Evolutionary conservation across 2,329 filamentous ascomycete genomes (phyloP).

Genomic region (Trichoderma arundinaceum): DNA sequence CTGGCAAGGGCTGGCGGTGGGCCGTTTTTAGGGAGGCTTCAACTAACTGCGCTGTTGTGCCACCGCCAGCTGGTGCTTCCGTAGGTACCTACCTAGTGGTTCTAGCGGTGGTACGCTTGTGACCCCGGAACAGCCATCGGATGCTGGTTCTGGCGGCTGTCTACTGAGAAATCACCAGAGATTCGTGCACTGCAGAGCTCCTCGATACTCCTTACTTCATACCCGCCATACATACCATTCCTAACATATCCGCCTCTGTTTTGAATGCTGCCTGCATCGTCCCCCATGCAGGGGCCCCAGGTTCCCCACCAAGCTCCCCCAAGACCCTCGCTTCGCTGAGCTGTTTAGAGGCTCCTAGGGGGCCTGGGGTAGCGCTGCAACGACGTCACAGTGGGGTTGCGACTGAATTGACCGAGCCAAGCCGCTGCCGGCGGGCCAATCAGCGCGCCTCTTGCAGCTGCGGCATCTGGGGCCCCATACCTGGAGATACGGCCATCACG

Average conservation of each 20-base stretch:
- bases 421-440: conserved; percentile 15
- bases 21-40: background rate
- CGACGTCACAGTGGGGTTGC: conserved; percentile 22
- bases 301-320: background rate
- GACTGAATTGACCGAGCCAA: conserved; percentile 29
- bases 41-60: no score
- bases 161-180: no score
- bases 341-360: background rate
- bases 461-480: conserved; percentile 12
- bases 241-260: no score
- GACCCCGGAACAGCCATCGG: conserved; percentile 7
- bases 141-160: no score
- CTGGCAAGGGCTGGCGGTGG: background rate
- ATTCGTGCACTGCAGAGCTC: no score
- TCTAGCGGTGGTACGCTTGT: background rate
- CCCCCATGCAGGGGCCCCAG: conserved; percentile 14
- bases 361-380: conserved; percentile 20
- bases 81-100: background rate
- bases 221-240: no score
- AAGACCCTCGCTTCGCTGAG: background rate
- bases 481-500: background rate
- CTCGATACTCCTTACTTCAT: background rate
- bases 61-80: background rate
- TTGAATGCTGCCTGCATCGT: no score
- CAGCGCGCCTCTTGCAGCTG: background rate